These are phyloP conservation scores for Ceratopteris richardii DNA, from an alignment of 75 land plant species.

Conservation along the genomic window DNA sequence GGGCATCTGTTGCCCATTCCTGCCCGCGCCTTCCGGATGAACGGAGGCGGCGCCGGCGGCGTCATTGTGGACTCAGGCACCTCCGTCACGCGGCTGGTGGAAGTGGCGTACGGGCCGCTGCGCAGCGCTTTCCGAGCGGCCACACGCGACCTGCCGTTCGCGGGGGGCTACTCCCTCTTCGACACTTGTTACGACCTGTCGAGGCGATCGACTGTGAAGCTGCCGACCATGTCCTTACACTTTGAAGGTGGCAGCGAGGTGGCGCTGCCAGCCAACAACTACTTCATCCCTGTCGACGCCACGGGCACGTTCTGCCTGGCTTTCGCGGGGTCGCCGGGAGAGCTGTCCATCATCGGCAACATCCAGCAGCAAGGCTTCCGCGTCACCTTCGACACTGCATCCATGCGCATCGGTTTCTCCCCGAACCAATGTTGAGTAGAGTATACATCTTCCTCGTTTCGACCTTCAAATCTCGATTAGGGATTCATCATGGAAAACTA, in stretches of 20 bases:
- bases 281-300: conserved; percentile 62
- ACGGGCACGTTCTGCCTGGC: conserved; percentile 77
- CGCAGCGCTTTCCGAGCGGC: conserved; percentile 61
- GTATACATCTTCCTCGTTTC: too few relatives aligned
- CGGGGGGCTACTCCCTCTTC: conserved; percentile 47
- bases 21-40: conserved; percentile 41
- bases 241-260: conserved; percentile 47
- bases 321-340: conserved; percentile 53
- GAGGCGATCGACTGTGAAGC: conserved; percentile 43
- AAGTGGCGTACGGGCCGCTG: conserved; percentile 49
- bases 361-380: conserved; percentile 89
- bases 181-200: conserved; percentile 56
- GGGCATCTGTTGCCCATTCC: conserved; percentile 35
- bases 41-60: conserved; percentile 58
- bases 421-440: conserved; percentile 3
- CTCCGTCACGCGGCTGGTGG: conserved; percentile 66
- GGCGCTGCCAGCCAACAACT: conserved; percentile 60
- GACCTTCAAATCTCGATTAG: too few relatives aligned
- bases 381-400: conserved; percentile 51
- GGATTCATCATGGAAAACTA: too few relatives aligned
- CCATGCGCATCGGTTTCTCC: conserved; percentile 51
- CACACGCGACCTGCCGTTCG: conserved; percentile 30
- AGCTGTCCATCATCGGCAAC: conserved; percentile 76
- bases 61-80: conserved; percentile 96
- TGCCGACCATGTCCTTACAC: conserved; percentile 61